Evolutionary conservation across 768 basidiomycete genomes (phyloP).

Genomic region (Phlebiopsis flavidoalba): DNA sequence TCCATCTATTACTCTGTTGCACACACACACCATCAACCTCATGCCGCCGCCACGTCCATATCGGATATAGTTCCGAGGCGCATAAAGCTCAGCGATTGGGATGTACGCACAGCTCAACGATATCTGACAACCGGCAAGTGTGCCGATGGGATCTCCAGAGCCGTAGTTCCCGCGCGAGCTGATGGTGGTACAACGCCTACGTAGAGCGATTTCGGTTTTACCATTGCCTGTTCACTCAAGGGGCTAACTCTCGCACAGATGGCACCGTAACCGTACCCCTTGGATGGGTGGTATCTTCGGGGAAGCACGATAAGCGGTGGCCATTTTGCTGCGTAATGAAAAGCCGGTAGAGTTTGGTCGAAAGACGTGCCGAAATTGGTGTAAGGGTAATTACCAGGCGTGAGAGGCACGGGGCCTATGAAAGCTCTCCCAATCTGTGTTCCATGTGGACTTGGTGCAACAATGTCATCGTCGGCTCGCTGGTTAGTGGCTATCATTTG

Average conservation of each 20-base stretch:
- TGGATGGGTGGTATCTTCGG: constrained; percentile 41
- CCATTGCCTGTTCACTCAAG: too few relatives aligned
- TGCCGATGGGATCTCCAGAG: constrained; percentile 27
- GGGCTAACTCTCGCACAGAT: constrained; percentile 28
- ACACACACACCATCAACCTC: constrained; percentile 17
- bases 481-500: background rate
- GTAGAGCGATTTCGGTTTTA: constrained; percentile 12
- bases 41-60: constrained; percentile 26
- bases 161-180: constrained; percentile 27
- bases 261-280: constrained; percentile 33
- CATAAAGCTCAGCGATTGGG: background rate
- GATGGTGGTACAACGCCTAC: constrained; percentile 10
- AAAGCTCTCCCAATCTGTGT: background rate
- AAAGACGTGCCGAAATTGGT: constrained; percentile 54
- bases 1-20: constrained; percentile 32
- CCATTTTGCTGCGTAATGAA: constrained; percentile 55
- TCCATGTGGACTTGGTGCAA: background rate
- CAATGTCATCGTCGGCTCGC: too few relatives aligned
- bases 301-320: constrained; percentile 47
- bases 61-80: constrained; percentile 30
- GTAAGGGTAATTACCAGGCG: constrained; percentile 19
- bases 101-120: background rate
- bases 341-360: constrained; percentile 40
- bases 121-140: constrained; percentile 6
- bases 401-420: background rate